Percentiles rank a stretch among this genome's conserved stretches.
phyloP scores from a whole-genome alignment of 1,139 yeast genomes.

The Diutina neorugosa region DNA sequence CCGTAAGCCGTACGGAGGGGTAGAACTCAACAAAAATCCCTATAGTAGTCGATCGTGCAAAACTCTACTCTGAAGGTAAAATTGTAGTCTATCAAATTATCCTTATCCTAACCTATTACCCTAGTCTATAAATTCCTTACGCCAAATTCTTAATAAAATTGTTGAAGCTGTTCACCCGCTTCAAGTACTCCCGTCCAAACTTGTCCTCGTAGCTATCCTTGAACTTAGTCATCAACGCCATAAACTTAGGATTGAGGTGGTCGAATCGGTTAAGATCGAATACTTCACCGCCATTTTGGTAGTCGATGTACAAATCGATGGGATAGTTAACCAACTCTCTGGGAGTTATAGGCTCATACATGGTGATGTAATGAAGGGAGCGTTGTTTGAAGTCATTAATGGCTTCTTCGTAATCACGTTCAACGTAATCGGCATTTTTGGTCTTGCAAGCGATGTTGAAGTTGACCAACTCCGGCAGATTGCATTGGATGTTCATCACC shows the following conservation, averaged over 20 bases:
- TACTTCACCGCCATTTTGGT: slow-evolving; percentile 36
- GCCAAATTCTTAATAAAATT: slow-evolving; percentile 1
- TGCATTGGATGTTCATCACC: slow-evolving; percentile 12
- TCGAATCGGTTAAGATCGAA: slow-evolving; percentile 10
- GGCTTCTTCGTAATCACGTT: slow-evolving; percentile 35
- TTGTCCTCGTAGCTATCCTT: slow-evolving; percentile 1
- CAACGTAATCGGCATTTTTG: slow-evolving; percentile 40
- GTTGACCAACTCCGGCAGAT: slow-evolving; percentile 10
- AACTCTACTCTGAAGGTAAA: no score
- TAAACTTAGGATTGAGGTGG: background rate
- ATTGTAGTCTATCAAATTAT: background rate
- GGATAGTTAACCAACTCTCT: slow-evolving; percentile 31
- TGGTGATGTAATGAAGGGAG: slow-evolving; percentile 38
- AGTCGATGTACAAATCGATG: slow-evolving; percentile 25
- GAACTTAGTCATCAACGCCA: background rate
- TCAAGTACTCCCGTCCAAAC: slow-evolving; percentile 3
- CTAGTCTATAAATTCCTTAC: background rate
- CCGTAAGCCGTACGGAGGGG: background rate
- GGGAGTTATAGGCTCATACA: slow-evolving; percentile 43
- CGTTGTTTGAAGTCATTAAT: slow-evolving; percentile 51
- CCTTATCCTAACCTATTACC: background rate
- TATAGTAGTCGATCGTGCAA: no score
- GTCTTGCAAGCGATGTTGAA: slow-evolving; percentile 39
- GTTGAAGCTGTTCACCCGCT: background rate
- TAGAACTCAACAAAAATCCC: background rate